A percentile compares a stretch with the other conserved stretches of the same genome.
phyloP scores from a whole-genome alignment of 805 yeast species.

The Trichomonascus vanleenenianus region DNA sequence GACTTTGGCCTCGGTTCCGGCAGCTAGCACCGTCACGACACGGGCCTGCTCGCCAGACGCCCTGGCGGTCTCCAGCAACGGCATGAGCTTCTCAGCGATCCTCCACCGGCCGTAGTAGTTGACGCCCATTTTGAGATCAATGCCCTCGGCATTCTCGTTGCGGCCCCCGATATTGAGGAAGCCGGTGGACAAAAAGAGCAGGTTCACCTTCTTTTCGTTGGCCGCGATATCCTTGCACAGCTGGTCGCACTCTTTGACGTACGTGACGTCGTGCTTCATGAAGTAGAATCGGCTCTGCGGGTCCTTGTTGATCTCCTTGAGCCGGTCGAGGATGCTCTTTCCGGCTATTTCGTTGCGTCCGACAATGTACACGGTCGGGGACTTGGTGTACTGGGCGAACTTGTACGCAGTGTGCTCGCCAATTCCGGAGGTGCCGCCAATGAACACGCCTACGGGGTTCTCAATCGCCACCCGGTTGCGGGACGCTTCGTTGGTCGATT shows the following conservation, averaged over 20 bases:
- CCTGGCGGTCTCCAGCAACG: constrained; percentile 18
- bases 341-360: constrained; percentile 23
- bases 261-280: constrained; percentile 15
- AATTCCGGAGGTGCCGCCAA: constrained; percentile 26
- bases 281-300: constrained; percentile 14
- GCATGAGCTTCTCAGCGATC: constrained; percentile 17
- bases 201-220: constrained; percentile 16
- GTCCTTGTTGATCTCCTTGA: constrained; percentile 15
- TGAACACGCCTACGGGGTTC: constrained; percentile 11
- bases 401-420: constrained; percentile 23
- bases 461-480: background rate
- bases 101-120: constrained; percentile 25
- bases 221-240: constrained; percentile 8
- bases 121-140: constrained; percentile 21
- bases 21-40: constrained; percentile 21
- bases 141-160: constrained; percentile 22
- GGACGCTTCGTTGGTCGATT: background rate
- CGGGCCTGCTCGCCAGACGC: constrained; percentile 19
- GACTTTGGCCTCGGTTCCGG: constrained; percentile 18
- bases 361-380: constrained; percentile 22
- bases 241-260: constrained; percentile 17
- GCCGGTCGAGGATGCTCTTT: constrained; percentile 12
- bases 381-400: constrained; percentile 19
- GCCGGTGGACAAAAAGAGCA: constrained; percentile 17
- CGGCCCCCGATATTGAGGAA: constrained; percentile 30